Base-by-base conservation (phyloP, 208 protist species). In the Crithidia brevicula region DNA sequence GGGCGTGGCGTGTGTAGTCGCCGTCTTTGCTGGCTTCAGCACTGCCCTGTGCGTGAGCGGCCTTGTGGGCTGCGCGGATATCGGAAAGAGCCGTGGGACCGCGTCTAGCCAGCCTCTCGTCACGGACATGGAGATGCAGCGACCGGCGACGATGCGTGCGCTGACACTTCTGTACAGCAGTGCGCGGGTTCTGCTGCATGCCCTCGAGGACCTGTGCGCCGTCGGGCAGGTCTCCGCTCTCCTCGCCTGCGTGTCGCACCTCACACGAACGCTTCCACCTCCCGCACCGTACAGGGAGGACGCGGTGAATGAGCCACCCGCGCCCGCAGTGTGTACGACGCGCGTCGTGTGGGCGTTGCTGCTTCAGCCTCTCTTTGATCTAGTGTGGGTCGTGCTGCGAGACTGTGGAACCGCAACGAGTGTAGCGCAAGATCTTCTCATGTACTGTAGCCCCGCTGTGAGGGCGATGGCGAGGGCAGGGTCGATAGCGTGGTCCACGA, bases 291-390 rank as follows among this genome's bases (percentile, higher is more conserved):
- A 3, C 50, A 31, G 10, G 28, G 40, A 33, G 13, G 30, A 28
- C 5, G 22, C 38, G 11, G 16, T 28, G 30, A 13, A n/a, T n/a
- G n/a, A n/a, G n/a, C n/a, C n/a, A n/a, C n/a, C n/a, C n/a, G n/a
- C n/a, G n/a, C n/a, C n/a, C 15, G 25, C 20, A 53, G 31, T 3
- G 43, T 40, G 25, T 16, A 69, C 62, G 20, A n/a, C 45, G 9
- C 18, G 34, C 23, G 47, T 42, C 36, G 60, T 76, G 54, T 76
- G 70, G 70, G 2, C 8, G 13, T 23, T 65, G 23, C 36, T 76
- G 34, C 53, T 76, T 25, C 62, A 70, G 33, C 70, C 70, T 9
- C 56, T 76, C 9, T 76, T 76, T 42, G 70, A 76, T 23, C 52
- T 69, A 36, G 63, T 57, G 10, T 76, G 70, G 70, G 61, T 51